Conservation (phyloP, 495 filamentous ascomycete species). For the Talaromyces thailandensis region DNA sequence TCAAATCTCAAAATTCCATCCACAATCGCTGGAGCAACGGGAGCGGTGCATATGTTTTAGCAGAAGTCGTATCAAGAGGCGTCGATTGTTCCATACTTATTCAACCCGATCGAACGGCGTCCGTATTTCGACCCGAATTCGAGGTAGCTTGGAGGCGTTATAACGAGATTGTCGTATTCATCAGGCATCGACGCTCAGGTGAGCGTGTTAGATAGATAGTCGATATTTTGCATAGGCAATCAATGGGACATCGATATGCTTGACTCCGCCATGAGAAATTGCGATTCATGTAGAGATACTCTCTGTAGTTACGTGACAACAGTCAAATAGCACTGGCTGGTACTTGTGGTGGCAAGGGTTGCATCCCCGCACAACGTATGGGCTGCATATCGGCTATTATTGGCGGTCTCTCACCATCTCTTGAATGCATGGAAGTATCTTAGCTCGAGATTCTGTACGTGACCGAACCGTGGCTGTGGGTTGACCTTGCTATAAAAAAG, state of each 20-base stretch:
- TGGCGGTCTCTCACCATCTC: neutral
- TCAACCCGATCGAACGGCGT: neutral
- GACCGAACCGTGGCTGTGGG: neutral
- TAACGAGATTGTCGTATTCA: neutral
- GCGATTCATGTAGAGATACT: neutral
- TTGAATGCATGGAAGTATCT: neutral
- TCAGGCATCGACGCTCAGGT: neutral
- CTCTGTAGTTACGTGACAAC: neutral
- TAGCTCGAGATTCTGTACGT: too few species aligned
- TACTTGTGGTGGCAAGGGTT: neutral
- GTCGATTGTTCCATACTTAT: neutral
- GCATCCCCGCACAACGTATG: neutral
- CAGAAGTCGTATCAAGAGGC: neutral
- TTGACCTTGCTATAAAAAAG: neutral
- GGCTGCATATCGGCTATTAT: neutral
- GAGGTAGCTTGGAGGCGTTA: neutral
- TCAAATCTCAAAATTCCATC: conserved; percentile 2
- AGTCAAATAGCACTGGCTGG: neutral
- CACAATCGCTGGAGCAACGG: neutral
- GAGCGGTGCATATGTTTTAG: neutral
- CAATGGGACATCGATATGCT: neutral
- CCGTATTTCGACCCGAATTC: neutral
- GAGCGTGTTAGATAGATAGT: neutral
- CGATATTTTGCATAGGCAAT: conserved; percentile 4
- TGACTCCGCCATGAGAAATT: neutral